Evolutionary conservation across 805 yeast genomes (phyloP), one percentile per base, ranked within the genome.

Genomic region (Nakazawaea holstii): DNA sequence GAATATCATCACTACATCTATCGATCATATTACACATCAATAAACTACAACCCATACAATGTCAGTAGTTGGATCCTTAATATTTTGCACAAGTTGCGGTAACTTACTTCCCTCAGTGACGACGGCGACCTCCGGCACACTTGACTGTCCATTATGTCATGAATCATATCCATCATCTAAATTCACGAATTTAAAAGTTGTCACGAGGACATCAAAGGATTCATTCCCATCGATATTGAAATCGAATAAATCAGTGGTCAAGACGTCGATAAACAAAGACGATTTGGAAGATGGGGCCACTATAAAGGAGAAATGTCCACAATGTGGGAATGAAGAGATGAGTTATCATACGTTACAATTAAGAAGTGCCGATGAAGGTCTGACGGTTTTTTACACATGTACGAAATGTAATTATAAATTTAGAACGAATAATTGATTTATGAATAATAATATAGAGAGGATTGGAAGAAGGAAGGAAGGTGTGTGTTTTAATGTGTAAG

Each of bases 331-430:
- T 67, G 97, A 94, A 61, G 97, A 94, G 67, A 95, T 95, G 99
- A 91, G 84, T 64, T 94, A 92, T 65, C 98, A 94, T 62, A 94
- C 99, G 4, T 73, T 94, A 56, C 99, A 94, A 68, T 76, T 94
- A 58, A 82, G 99, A 70, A 87, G 96, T 46, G 99, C 99, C 1
- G 99, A 94, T 76, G 99, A 94, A 76, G 99, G 99, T 76, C 96
- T 99, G 28, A 94, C 99, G 8, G 98, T 94, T 32, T 94, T 94
- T 64, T 95, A 94, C 70, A 92, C 99, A 1, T 94, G 99, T 73
- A 84, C 96, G 1, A 70, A 77, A 37, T 94, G 99, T 76, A 90
- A 91, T 38, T 89, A 92, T 76, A 82, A 88, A 59, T 91, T 87
- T 74, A 84, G 97, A 72, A 91, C 97, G 33, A 92, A 94, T 66